phyloP scores from a whole-genome alignment of 805 yeast genomes.

The Yarrowia bubula region DNA sequence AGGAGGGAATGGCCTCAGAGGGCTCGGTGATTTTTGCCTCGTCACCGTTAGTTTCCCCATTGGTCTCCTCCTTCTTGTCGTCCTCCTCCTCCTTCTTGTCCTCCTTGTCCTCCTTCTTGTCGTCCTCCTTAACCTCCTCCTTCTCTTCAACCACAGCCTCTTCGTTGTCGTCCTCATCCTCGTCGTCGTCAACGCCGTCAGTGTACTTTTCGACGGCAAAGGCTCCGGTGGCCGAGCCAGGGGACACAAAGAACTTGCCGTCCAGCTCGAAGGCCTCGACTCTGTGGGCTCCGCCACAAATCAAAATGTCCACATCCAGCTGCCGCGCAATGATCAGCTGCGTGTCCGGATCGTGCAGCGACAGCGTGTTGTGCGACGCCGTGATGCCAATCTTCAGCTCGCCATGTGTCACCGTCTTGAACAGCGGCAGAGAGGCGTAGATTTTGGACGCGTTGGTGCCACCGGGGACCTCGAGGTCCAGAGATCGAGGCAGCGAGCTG shows the following conservation, averaged over 20 bases:
- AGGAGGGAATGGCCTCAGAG: conserved; percentile 64
- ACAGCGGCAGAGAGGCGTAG: conserved; percentile 50
- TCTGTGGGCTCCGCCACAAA: conserved; percentile 91
- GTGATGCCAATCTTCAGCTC: conserved; percentile 77
- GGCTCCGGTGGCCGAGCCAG: conserved; percentile 97
- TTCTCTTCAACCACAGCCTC: conserved; percentile 37
- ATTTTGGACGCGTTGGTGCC: neutral
- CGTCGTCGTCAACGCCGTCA: conserved; percentile 58
- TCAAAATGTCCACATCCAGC: conserved; percentile 83
- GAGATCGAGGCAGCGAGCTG: conserved; percentile 1
- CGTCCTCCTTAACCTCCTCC: conserved; percentile 36
- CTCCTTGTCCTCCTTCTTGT: conserved; percentile 36
- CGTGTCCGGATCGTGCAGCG: conserved; percentile 83
- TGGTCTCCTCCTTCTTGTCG: conserved; percentile 1
- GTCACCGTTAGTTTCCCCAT: neutral
- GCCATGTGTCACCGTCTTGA: conserved; percentile 65
- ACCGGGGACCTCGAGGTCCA: conserved; percentile 11
- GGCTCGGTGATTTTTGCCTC: conserved; percentile 26
- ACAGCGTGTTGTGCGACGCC: conserved; percentile 79
- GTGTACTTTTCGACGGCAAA: conserved; percentile 45
- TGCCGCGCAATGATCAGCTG: conserved; percentile 80
- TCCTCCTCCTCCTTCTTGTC: conserved; percentile 27
- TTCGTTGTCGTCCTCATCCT: conserved; percentile 47
- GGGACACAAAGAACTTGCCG: conserved; percentile 90
- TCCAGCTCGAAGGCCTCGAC: conserved; percentile 93